Evolutionary conservation across 2,329 filamentous ascomycete species (phyloP), one percentile per base, ranked within the genome.

Genomic region (Fusarium xyrophilum): DNA sequence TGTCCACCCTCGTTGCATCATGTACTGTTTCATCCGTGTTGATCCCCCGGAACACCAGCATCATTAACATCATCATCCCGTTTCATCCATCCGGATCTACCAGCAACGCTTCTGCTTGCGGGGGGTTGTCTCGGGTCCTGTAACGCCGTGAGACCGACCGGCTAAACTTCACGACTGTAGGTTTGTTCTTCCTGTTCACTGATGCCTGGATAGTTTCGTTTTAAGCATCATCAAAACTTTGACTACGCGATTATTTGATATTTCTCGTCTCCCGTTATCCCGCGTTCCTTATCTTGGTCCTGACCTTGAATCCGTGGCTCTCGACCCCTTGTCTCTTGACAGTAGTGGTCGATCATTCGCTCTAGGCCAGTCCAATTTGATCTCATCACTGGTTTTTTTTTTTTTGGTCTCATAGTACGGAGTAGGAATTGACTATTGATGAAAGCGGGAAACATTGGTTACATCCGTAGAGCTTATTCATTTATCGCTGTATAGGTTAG

Each of bases 291-390:
- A 56, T 62, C 56, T 67, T 60, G 66, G 70, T 57, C 68, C 70
- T 60, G 61, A 68, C 63, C 63, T 51, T 57, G 51, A 51, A 44
- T 19, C 60, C 54, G 56, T 58, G 63, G 67, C 67, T 67, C 65
- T 72, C 52, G 60, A 43, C 52, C 63, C 65, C 63, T 59, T 63
- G 58, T 47, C 60, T 12, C 60, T 67, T 63, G 51, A 58, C 67
- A 59, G 61, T 73, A 73, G 62, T 64, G 59, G 71, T 57, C 56
- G 67, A 73, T 73, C 69, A 65, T 59, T 67, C 44, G 58, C 48
- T 61, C 56, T 57, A 51, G 63, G 21, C 66, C 51, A 63, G 51
- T 35, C 61, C 35, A 56, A 40, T 28, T 69, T 36, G 48, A 63
- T 51, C 47, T 50, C 47, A 65, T 60, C 54, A 44, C 48, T 43